phyloP scores from a whole-genome alignment of 768 basidiomycete species.

The Leccinellum albellum region DNA sequence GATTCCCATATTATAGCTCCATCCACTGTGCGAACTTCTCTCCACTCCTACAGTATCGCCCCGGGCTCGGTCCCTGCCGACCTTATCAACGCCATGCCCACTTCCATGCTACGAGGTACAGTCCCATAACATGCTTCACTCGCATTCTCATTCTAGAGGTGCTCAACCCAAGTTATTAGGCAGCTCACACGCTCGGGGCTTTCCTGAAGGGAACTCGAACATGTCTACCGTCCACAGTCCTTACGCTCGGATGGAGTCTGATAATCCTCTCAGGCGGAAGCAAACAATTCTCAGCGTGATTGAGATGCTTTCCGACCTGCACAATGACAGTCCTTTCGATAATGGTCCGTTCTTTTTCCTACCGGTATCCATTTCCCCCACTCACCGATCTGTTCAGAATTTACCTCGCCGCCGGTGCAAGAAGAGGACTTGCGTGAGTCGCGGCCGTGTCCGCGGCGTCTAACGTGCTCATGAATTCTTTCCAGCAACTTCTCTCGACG shows the following conservation, averaged over 20 bases:
- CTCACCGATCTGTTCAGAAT: constrained; percentile 17
- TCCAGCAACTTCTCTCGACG: constrained; percentile 43
- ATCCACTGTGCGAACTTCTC: constrained; percentile 15
- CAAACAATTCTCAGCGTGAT: constrained; percentile 46
- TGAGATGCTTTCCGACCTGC: constrained; percentile 44
- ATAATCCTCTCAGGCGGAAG: constrained; percentile 35
- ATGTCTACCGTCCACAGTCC: constrained; percentile 23
- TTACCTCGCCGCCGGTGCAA: constrained; percentile 30
- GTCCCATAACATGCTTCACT: constrained; percentile 22
- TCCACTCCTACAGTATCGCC: constrained; percentile 20
- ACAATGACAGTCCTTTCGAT: constrained; percentile 35
- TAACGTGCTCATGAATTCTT: constrained; percentile 9
- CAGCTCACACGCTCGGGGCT: constrained; percentile 21
- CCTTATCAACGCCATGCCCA: constrained; percentile 18
- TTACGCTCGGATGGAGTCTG: constrained; percentile 27
- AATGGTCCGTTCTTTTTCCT: constrained; percentile 27
- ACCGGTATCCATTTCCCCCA: background rate
- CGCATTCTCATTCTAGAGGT: constrained; percentile 26
- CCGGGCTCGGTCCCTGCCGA: constrained; percentile 17
- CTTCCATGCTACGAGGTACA: constrained; percentile 32
- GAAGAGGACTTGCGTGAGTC: constrained; percentile 44
- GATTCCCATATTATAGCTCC: constrained; percentile 30
- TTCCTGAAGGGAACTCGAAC: constrained; percentile 26
- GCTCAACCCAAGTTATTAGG: constrained; percentile 26
- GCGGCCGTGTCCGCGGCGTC: background rate